Evolutionary conservation across 805 yeast species (phyloP), one percentile per base, ranked within the genome.

Genomic region (Kuraishia cidri): DNA sequence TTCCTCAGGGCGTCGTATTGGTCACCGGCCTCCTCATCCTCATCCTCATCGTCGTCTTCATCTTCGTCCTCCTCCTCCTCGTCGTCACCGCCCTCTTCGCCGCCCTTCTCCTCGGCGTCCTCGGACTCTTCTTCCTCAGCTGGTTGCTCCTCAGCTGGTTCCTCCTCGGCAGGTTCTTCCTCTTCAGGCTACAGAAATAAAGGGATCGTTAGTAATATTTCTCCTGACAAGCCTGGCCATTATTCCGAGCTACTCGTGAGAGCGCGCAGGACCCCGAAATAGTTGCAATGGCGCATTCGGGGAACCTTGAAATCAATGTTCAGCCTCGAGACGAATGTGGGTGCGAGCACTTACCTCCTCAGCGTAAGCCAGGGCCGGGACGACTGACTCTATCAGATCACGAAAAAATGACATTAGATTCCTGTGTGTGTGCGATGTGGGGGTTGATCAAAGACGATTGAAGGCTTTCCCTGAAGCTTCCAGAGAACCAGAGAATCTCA

Each of bases 281-380:
- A n/a, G n/a, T n/a, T n/a, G n/a, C n/a, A n/a, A n/a, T n/a, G n/a
- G n/a, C n/a, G n/a, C n/a, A n/a, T n/a, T n/a, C n/a, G n/a, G n/a
- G n/a, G n/a, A n/a, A n/a, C n/a, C n/a, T n/a, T n/a, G n/a, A n/a
- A n/a, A n/a, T n/a, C n/a, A n/a, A n/a, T n/a, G n/a, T n/a, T n/a
- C n/a, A n/a, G n/a, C n/a, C n/a, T n/a, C n/a, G n/a, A 20, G 13
- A 20, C 30, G 19, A 15, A 13, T 8, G 18, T 12, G 13, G 13
- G 26, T 11, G 9, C 11, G 6, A 3, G 21, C 21, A 46, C 54
- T 35, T 41, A 50, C 75, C 58, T 72, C 78, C 49, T 83, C 95
- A 49, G 95, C 96, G 63, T 70, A 77, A 33, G 94, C 94, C 36
- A 70, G 70, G 47, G 83, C 70, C 55, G 95, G 95, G 45, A 75